Base-by-base conservation (phyloP, 2,329 filamentous ascomycete species). In the Hypomyces rosellus region DNA sequence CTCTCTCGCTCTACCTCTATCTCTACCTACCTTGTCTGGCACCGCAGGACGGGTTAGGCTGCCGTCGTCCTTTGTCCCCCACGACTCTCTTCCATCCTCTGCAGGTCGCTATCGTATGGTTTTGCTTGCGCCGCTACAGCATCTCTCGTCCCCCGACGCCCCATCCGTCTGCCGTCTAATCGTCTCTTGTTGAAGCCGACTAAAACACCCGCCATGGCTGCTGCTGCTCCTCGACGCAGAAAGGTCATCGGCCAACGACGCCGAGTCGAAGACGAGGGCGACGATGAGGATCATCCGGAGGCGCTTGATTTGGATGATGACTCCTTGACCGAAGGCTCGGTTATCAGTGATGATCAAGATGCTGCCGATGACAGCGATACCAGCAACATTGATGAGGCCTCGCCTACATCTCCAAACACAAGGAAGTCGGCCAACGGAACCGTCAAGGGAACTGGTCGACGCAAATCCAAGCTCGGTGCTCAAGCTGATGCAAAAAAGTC, bases 251-350 rank as follows among this genome's bases (percentile, higher is more conserved):
- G 82, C 64, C 81, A 81, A 59, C 80, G 84, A 62, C 82, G 85
- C 65, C 80, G 84, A 59, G 76, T 82, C 57, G 82, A 84, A 67
- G 84, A 88, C 61, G 84, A 88, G 64, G 84, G 78, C 59, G 85
- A 87, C 60, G 85, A 87, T 57, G 84, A 87, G 56, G 78, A 72
- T 57, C 76, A 74, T 53, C 72, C 68, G 46, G 78, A 80, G 53
- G 69, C 72, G 48, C 69, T 76, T 51, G 81, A 84, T 45, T 65
- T 79, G 37, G 81, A 85, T 58, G 82, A 86, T 58, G 82, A 86
- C 64, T 86, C 82, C 46, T 66, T 82, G 58, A 83, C 78, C 56
- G 83, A 86, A 53, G 82, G 78, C 57, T 85, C 83, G 51, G 68
- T 81, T 58, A 71, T 72, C 52, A 83, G 76, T 63, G 82, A 85